Base-by-base conservation (phyloP, 805 yeast genomes). In the Schwanniomyces sp. region DNA sequence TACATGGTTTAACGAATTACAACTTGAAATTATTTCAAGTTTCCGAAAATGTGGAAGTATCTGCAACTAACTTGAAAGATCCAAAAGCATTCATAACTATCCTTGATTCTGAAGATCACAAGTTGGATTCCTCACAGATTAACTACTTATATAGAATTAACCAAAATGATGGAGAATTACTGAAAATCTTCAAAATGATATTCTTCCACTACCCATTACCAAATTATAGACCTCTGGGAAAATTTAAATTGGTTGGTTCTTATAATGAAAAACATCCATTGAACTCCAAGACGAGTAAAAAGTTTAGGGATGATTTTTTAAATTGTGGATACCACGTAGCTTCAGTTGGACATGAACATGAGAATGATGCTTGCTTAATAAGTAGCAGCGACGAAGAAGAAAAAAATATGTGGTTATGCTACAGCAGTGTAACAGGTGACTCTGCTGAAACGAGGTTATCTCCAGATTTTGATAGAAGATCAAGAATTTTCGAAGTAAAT, bases 311-410 rank as follows among this genome's bases (percentile, higher is more conserved):
- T 27, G 77, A 73, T 49, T 58, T 72, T 25, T 53, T 63, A 34
- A 59, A 59, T 40, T 59, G 68, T 41, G 70, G 70, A 7, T 72
- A 71, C 51, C 56, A 67, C 32, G 75, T 59, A 5, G 64, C 72
- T 0, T 61, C 69, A 7, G 76, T 70, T 5, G 75, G 76, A 7
- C 76, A 73, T 50, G 77, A 73, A 51, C 77, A 73, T 50, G 71
- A 67, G 39, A 73, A 73, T 50, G 77, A 72, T 47, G 75, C 72
- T 2, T 73, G 78, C 45, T 54, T 73, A 18, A 50, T 68, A 46
- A 55, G 60, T 32, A 45, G 41, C 21, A 53, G 48, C 34, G 49
- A 46, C 7, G 45, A 37, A 2, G 28, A 10, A 28, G 26, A 16
- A 2, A 43, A 50, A 18, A 52, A 52, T 26, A 59, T 70, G 39